phyloP scores from a whole-genome alignment of 768 basidiomycete genomes.

The Naganishia antarctica region DNA sequence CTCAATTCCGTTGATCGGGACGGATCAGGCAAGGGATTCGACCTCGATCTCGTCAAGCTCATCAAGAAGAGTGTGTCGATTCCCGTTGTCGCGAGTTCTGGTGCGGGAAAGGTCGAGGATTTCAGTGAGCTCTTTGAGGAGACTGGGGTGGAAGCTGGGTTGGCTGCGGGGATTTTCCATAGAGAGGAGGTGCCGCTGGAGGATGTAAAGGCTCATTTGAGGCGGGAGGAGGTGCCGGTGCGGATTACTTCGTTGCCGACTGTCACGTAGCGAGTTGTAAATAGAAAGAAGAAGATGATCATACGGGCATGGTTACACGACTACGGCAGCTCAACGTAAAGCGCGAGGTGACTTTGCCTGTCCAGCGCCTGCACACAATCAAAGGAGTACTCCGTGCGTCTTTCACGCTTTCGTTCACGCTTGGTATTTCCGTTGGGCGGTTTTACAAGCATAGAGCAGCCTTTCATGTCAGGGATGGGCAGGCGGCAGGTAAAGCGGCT shows the following conservation, averaged over 20 bases:
- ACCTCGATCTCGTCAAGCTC: conserved; percentile 71
- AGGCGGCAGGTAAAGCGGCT: no score
- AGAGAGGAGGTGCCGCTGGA: conserved; percentile 75
- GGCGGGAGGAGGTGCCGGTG: conserved; percentile 36
- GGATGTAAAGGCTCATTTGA: conserved; percentile 64
- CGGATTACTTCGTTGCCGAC: conserved; percentile 30
- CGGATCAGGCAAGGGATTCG: conserved; percentile 87
- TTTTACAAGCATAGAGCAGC: no score
- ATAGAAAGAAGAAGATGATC: neutral
- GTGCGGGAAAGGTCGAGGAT: conserved; percentile 75
- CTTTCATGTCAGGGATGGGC: no score
- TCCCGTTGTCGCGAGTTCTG: conserved; percentile 91
- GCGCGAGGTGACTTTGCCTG: no score
- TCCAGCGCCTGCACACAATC: no score
- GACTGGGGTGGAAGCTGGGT: conserved; percentile 79
- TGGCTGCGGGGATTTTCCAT: conserved; percentile 98
- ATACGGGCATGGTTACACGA: neutral
- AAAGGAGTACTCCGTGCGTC: no score
- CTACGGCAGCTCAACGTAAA: no score
- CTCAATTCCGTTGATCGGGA: conserved; percentile 96
- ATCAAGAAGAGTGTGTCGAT: conserved; percentile 73
- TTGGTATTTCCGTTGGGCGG: no score
- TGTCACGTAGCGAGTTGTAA: neutral
- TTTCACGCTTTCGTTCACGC: no score
- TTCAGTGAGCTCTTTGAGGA: conserved; percentile 79